Percentiles rank a stretch among this genome's conserved stretches.
phyloP scores from a whole-genome alignment of 495 filamentous ascomycete genomes.

The Parathielavia appendiculata region DNA sequence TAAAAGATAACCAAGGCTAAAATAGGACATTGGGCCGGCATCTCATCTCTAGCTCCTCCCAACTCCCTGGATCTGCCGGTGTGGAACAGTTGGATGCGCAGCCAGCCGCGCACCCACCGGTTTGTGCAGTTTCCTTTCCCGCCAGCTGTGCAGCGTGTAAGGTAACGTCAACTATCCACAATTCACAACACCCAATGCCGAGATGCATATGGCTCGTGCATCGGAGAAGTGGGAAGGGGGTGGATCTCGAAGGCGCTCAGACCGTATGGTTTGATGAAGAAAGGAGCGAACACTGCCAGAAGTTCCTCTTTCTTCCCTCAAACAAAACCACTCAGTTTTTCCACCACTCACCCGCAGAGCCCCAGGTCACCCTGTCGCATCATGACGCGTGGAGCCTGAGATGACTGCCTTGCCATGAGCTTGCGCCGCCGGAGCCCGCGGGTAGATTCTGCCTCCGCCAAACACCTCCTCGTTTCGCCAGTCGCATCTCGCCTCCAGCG shows the following conservation, averaged over 20 bases:
- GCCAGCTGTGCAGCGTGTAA: no score
- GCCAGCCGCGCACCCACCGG: not conserved
- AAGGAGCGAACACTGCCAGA: not conserved
- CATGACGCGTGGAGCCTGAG: conserved; percentile 19
- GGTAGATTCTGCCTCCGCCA: conserved; percentile 3
- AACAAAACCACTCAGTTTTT: not conserved
- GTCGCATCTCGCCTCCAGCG: conserved; percentile 10
- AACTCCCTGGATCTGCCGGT: conserved; percentile 29
- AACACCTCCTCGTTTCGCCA: conserved; percentile 12
- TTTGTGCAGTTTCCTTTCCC: conserved; percentile 7
- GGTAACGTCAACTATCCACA: no score
- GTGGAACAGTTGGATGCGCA: not conserved
- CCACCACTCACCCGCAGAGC: not conserved
- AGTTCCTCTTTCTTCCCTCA: conserved; percentile 9
- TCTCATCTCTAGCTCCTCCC: conserved; percentile 34
- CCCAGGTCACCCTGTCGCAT: conserved; percentile 4
- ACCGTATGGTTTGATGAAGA: not conserved
- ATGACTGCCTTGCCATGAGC: conserved; percentile 18
- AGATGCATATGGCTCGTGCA: conserved; percentile 7
- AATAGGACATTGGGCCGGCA: conserved; percentile 14
- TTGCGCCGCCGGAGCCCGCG: conserved; percentile 10
- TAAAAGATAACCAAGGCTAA: no score
- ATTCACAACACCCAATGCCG: not conserved
- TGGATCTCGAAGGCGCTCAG: not conserved
- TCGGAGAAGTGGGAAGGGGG: not conserved